phyloP scores from a whole-genome alignment of 2,329 filamentous ascomycete genomes.

The Pseudogymnoascus sp. region DNA sequence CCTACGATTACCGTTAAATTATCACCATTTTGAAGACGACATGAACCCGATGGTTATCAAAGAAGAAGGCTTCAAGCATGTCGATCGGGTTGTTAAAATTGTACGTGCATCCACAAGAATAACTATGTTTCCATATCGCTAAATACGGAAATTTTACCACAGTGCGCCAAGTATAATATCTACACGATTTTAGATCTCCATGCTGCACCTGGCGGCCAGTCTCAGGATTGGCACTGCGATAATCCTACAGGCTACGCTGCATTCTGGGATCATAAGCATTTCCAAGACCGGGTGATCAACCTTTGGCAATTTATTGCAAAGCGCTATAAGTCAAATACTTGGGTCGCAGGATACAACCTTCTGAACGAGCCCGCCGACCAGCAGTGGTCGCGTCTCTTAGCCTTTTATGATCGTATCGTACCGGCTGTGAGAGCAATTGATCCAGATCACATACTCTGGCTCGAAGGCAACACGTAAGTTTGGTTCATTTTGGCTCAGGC shows the following conservation, averaged over 20 bases:
- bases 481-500: not conserved
- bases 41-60: slow-evolving; percentile 43
- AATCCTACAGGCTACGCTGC: slow-evolving; percentile 32
- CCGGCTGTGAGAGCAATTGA: slow-evolving; percentile 35
- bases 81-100: slow-evolving; percentile 40
- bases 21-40: slow-evolving; percentile 49
- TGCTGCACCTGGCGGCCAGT: slow-evolving; percentile 39
- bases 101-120: not conserved
- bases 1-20: slow-evolving; percentile 54
- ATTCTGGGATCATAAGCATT: slow-evolving; percentile 42
- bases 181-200: slow-evolving; percentile 42
- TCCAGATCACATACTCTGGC: slow-evolving; percentile 42
- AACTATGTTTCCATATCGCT: not conserved
- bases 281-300: slow-evolving; percentile 39
- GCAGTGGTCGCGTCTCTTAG: slow-evolving; percentile 30
- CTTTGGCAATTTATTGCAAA: slow-evolving; percentile 37
- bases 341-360: slow-evolving; percentile 26
- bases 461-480: slow-evolving; percentile 45
- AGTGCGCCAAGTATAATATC: slow-evolving; percentile 37
- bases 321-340: slow-evolving; percentile 36
- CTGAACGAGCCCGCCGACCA: slow-evolving; percentile 31
- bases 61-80: slow-evolving; percentile 39
- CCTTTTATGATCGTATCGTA: slow-evolving; percentile 37
- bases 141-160: slow-evolving; percentile 8
- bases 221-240: slow-evolving; percentile 42